These are phyloP conservation scores for Colletotrichum truncatum DNA, from an alignment of 2,329 filamentous ascomycete genomes.

Conservation along the genomic window DNA sequence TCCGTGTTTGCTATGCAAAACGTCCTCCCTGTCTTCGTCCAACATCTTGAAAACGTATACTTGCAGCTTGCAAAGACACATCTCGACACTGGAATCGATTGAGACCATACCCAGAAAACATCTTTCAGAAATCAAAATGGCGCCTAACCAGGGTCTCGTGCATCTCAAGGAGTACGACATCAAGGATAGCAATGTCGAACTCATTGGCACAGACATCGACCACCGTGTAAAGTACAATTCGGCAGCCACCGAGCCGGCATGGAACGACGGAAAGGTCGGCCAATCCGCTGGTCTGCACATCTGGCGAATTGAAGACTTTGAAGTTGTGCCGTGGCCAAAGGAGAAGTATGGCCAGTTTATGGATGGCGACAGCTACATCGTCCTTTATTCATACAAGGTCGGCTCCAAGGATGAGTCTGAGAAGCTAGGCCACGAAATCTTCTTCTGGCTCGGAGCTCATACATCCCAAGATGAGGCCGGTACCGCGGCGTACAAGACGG, in stretches of 20 bases:
- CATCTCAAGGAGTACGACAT: conserved; percentile 73
- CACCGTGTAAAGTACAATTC: conserved; percentile 75
- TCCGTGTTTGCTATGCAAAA: conserved; percentile 24
- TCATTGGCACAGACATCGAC: conserved; percentile 71
- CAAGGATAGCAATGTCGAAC: conserved; percentile 74
- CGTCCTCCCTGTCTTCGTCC: not conserved
- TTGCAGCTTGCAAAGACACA: not conserved
- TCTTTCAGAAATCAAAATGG: conserved; percentile 52
- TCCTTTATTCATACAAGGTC: conserved; percentile 67
- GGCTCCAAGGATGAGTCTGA: conserved; percentile 51
- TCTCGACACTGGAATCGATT: not conserved
- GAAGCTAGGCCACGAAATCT: conserved; percentile 69
- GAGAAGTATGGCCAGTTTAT: conserved; percentile 68
- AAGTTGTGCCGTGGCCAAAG: conserved; percentile 69
- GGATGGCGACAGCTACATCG: conserved; percentile 75
- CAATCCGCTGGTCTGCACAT: conserved; percentile 62
- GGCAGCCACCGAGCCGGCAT: conserved; percentile 71
- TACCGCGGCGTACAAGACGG: conserved; percentile 75
- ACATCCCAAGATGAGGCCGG: conserved; percentile 76
- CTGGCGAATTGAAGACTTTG: conserved; percentile 75
- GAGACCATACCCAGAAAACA: not conserved
- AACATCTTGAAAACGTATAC: not conserved
- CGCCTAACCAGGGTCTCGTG: conserved; percentile 69
- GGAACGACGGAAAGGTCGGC: conserved; percentile 68
- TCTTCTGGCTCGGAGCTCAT: conserved; percentile 74